Base-by-base conservation (phyloP, 805 yeast genomes). In the Nakazawaea holstii region DNA sequence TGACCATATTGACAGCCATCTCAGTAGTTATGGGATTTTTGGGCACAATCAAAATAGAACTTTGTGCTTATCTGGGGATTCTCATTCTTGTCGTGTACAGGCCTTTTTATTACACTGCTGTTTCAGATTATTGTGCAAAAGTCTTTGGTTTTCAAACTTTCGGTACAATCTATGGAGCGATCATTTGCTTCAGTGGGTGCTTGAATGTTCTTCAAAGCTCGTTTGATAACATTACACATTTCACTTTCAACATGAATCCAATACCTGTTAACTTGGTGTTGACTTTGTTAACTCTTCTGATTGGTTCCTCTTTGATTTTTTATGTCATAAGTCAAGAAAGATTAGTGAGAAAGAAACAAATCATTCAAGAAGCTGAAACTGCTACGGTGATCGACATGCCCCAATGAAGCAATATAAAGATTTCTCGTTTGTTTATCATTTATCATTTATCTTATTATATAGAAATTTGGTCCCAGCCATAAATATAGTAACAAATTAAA, bases 61-160 rank as follows among this genome's bases (percentile, higher is more conserved):
- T 47, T 8, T 72, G 78, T 2, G 90, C 91, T 37, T 73, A 85
- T 40, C 39, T 76, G 1, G 96, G 95, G 2, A 85, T 91, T 38
- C 55, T 80, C 1, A 53, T 86, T 29, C 68, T 91, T 54, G 97
- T 89, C 9, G 70, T 87, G 1, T 90, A 87, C 65, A 76, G 98
- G 62, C 97, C 98, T 9, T 87, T 91, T 59, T 90, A 87, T 60
- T 92, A 91, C 65, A 91, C 98, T 1, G 87, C 95, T 1, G 88
- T 90, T 6, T 86, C 96, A 1, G 97, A 92, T 64, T 89, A 83
- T 62, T 79, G 90, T 58, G 95, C 96, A 28, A 91, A 91, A 61
- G 92, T 91, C 30, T 91, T 92, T 68, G 98, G 98, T 0, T 90
- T 86, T 64, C 83, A 80, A 47, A 89, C 95, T 1, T 91, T 92